Conservation (phyloP, 2,329 filamentous ascomycete species). For the Trichoderma sp. region DNA sequence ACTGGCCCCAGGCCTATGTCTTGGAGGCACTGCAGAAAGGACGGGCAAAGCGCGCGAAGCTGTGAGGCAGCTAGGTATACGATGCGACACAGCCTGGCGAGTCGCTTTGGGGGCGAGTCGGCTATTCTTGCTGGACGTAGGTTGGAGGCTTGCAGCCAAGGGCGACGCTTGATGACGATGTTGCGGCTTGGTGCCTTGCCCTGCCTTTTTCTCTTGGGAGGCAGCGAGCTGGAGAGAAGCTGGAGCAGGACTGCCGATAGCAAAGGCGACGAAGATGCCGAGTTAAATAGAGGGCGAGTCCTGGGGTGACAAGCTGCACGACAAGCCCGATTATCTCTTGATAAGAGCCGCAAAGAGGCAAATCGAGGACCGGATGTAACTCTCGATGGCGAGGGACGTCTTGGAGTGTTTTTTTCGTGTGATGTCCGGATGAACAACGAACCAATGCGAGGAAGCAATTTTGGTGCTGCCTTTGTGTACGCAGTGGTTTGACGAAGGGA, state of each 20-base stretch:
- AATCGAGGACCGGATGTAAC: conserved; percentile 25
- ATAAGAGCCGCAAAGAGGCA: conserved; percentile 24
- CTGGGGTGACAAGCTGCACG: conserved; percentile 10
- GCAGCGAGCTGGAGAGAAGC: conserved; percentile 1
- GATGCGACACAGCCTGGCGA: conserved; percentile 24
- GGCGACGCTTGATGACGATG: conserved; percentile 20
- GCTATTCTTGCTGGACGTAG: conserved; percentile 25
- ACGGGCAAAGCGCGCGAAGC: conserved; percentile 21
- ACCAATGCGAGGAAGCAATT: conserved; percentile 1
- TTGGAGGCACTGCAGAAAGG: conserved; percentile 27
- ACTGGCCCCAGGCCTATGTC: conserved; percentile 24
- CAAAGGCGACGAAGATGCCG: neutral
- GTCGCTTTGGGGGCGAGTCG: conserved; percentile 13
- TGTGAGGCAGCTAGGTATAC: conserved; percentile 18
- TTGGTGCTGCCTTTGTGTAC: neutral
- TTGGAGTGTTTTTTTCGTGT: conserved; percentile 1
- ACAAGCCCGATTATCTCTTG: conserved; percentile 3
- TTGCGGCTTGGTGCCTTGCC: neutral
- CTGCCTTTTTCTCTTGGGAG: neutral
- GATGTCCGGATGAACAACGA: conserved; percentile 15
- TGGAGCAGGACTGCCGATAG: neutral
- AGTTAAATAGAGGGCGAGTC: conserved; percentile 6
- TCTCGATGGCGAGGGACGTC: conserved; percentile 17
- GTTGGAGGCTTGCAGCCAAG: neutral
- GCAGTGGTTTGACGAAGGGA: neutral